Conservation (phyloP, 352 stramenopile species). For the Pythium rhizo-oryzae region DNA sequence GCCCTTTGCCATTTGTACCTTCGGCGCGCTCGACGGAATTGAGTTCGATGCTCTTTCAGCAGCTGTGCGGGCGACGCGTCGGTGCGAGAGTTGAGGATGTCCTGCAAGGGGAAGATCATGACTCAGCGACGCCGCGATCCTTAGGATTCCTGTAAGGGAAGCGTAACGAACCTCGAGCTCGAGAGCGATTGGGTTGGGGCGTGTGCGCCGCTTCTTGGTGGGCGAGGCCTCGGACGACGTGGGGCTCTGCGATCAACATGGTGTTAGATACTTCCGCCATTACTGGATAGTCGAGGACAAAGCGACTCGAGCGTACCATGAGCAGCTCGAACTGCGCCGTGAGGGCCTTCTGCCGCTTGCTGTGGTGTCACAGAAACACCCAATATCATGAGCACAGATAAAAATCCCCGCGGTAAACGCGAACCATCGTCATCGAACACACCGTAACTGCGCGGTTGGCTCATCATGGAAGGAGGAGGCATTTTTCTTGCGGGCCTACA, state of each 20-base stretch:
- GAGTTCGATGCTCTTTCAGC: conserved; percentile 66
- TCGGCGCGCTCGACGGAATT: conserved; percentile 56
- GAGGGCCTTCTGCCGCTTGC: conserved; percentile 34
- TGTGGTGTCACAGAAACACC: conserved; percentile 7
- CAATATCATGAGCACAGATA: background rate
- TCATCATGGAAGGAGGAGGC: background rate
- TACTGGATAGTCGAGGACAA: background rate
- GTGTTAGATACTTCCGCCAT: background rate
- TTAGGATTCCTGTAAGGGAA: background rate
- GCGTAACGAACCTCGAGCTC: conserved; percentile 5
- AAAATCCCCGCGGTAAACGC: too few species aligned
- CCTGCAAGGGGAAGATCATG: conserved; percentile 27
- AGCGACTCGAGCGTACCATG: conserved; percentile 15
- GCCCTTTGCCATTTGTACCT: conserved; percentile 30
- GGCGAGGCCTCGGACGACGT: conserved; percentile 17
- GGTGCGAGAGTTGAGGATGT: conserved; percentile 71
- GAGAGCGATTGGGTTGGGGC: background rate
- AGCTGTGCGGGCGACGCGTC: conserved; percentile 60
- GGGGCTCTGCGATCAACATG: conserved; percentile 8
- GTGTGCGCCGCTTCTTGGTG: conserved; percentile 3
- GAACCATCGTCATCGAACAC: background rate
- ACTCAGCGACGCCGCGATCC: background rate
- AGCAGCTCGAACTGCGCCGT: conserved; percentile 30
- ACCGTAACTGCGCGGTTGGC: conserved; percentile 2
- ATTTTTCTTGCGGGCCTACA: conserved; percentile 7